Evolutionary conservation across 2,329 filamentous ascomycete species (phyloP).

Genomic region (Cladosporium austrohemisphaericum): DNA sequence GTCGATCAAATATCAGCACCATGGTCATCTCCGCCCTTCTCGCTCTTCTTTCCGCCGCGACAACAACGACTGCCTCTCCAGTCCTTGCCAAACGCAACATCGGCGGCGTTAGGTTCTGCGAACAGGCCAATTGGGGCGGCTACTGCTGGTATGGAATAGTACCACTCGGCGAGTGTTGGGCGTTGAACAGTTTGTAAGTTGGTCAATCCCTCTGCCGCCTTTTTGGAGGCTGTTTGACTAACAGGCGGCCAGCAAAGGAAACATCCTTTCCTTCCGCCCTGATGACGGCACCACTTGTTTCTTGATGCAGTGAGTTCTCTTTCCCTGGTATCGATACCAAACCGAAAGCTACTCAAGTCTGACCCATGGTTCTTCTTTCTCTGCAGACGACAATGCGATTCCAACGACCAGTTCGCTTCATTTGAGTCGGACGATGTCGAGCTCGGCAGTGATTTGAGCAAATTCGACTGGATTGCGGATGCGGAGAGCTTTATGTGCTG

Average conservation of each 20-base stretch:
- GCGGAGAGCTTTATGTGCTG: conserved; percentile 28
- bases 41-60: not conserved
- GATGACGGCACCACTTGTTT: conserved; percentile 26
- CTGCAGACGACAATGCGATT: conserved; percentile 2
- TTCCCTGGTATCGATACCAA: not conserved
- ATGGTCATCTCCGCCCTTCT: not conserved
- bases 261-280: conserved; percentile 23
- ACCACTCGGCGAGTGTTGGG: conserved; percentile 26
- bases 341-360: no score
- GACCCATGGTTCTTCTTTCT: not conserved
- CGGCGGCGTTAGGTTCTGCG: conserved; percentile 33
- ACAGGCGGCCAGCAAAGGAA: conserved; percentile 20
- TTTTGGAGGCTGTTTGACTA: not conserved
- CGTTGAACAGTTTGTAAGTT: conserved; percentile 29
- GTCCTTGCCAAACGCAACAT: conserved; percentile 20
- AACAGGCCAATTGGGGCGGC: conserved; percentile 26
- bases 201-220: not conserved
- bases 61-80: not conserved
- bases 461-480: conserved; percentile 22
- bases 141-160: conserved; percentile 22
- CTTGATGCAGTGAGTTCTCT: conserved; percentile 27
- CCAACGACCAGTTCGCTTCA: conserved; percentile 3
- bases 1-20: no score
- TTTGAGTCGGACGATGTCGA: not conserved
- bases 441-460: conserved; percentile 21